Conservation (phyloP, 345 rosid genomes). For the Erodium maritimum region DNA sequence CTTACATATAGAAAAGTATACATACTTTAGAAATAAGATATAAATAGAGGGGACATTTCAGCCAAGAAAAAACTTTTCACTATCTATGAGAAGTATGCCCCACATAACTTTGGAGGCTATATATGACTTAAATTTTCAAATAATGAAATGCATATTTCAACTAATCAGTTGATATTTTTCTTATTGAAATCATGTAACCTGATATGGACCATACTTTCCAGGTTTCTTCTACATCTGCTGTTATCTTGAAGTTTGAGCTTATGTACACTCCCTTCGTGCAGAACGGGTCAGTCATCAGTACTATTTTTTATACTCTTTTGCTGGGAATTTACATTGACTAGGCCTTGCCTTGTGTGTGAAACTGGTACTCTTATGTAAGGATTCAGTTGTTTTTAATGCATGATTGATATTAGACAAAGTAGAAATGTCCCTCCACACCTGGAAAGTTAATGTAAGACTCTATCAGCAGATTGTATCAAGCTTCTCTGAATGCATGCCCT, state of each 20-base stretch:
- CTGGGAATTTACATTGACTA: not conserved
- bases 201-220: constrained; percentile 18
- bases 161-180: not conserved
- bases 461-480: constrained; percentile 37
- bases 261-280: constrained; percentile 56
- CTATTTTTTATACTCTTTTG: not conserved
- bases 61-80: not conserved
- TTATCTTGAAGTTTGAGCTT: constrained; percentile 85
- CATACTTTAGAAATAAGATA: not conserved
- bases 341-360: not conserved
- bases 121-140: not conserved
- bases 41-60: not conserved
- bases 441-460: not conserved
- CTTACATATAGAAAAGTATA: not conserved
- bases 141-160: not conserved
- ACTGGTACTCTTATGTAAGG: not conserved
- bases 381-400: not conserved
- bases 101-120: not conserved
- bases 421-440: not conserved
- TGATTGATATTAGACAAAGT: not conserved
- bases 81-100: not conserved
- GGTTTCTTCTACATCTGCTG: constrained; percentile 67
- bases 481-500: constrained; percentile 41
- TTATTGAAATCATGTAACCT: not conserved
- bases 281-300: constrained; percentile 28